Conservation (phyloP, 768 basidiomycete species). For the Sutorius australiensis region DNA sequence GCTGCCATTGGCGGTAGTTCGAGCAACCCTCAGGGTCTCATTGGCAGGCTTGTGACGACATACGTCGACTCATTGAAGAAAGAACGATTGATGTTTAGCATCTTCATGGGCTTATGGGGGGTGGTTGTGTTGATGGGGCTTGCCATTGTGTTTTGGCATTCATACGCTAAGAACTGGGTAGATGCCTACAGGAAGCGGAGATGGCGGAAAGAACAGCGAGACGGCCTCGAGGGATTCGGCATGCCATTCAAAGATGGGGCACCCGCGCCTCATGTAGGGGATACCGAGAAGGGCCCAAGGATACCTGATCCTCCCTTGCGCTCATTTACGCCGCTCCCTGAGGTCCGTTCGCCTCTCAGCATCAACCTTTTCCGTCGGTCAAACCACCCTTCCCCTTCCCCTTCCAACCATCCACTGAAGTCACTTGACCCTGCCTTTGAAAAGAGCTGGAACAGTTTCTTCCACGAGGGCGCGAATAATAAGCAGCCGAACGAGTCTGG, state of each 20-base stretch:
- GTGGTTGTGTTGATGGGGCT: slow-evolving; percentile 81
- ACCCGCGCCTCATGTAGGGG: slow-evolving; percentile 17
- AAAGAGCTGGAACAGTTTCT: slow-evolving; percentile 46
- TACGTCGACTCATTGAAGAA: slow-evolving; percentile 73
- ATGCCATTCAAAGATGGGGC: slow-evolving; percentile 19
- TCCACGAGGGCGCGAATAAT: slow-evolving; percentile 26
- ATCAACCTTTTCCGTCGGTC: slow-evolving; percentile 38
- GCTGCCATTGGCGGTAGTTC: slow-evolving; percentile 70
- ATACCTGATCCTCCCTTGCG: slow-evolving; percentile 30
- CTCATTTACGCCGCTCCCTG: slow-evolving; percentile 52
- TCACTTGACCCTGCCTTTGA: slow-evolving; percentile 31
- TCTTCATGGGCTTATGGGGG: slow-evolving; percentile 83
- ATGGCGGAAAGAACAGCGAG: slow-evolving; percentile 52
- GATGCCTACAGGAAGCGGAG: slow-evolving; percentile 46
- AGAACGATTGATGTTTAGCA: slow-evolving; percentile 77
- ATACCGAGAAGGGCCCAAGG: slow-evolving; percentile 24
- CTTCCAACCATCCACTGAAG: slow-evolving; percentile 24
- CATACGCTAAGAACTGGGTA: slow-evolving; percentile 48
- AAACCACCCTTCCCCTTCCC: slow-evolving; percentile 31
- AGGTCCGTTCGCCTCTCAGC: slow-evolving; percentile 28
- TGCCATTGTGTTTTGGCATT: slow-evolving; percentile 66
- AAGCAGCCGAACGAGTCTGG: slow-evolving; percentile 24
- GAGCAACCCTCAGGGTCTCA: slow-evolving; percentile 52
- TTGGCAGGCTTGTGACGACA: slow-evolving; percentile 67
- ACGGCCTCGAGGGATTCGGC: slow-evolving; percentile 43